Conservation (phyloP, 352 stramenopile genomes). For the Pythium pectinolyticum region DNA sequence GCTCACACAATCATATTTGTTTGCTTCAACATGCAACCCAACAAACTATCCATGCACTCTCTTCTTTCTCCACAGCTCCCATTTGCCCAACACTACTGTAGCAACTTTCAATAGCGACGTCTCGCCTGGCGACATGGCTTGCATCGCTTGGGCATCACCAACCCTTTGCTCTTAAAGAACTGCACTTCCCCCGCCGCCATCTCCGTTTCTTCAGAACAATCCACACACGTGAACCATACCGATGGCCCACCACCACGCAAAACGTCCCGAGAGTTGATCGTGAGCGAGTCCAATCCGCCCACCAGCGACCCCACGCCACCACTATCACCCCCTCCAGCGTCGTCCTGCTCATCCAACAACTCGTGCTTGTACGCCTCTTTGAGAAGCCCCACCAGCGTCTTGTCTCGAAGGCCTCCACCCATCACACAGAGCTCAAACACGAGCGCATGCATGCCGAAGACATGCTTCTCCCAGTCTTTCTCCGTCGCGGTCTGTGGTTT, state of each 20-base stretch:
- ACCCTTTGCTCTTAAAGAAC: not conserved
- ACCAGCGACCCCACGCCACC: not conserved
- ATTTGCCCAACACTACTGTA: no score
- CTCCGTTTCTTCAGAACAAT: not conserved
- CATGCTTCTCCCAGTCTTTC: not conserved
- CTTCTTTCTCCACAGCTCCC: no score
- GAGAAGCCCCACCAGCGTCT: not conserved
- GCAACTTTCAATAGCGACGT: no score
- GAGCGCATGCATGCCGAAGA: not conserved
- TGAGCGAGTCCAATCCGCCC: not conserved
- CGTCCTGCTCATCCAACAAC: not conserved
- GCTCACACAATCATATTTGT: no score
- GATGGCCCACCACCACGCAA: no score
- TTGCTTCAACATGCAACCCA: no score
- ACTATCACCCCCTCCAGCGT: no score
- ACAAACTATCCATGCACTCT: no score
- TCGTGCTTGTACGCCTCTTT: not conserved
- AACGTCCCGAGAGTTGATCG: not conserved
- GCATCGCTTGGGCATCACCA: not conserved
- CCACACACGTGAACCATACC: not conserved
- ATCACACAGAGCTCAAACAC: not conserved
- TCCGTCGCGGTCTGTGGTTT: not conserved
- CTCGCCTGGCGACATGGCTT: not conserved
- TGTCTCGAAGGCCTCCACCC: not conserved
- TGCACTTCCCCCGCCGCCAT: not conserved